Base-by-base conservation (phyloP, 805 yeast genomes). In the Ogataea paraovalis region DNA sequence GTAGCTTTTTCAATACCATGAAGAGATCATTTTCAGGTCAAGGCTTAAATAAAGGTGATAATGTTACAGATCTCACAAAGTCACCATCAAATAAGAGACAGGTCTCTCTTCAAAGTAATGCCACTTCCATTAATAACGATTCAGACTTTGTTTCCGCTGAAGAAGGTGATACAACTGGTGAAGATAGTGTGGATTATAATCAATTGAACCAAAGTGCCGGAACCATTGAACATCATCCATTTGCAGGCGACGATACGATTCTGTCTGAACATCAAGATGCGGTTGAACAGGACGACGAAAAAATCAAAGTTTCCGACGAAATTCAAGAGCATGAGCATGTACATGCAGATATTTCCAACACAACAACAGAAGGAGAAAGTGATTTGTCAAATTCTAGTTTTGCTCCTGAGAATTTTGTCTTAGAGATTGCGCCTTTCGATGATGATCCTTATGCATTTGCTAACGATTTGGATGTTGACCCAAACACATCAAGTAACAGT, bases 381-480 rank as follows among this genome's bases (percentile, higher is more conserved):
- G 50, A 49, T 32, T 39, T 36, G 48, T 68, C 75, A 1, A 43
- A 44, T 20, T 37, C 51, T 23, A 58, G 60, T 43, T 55, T 60
- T 42, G 43, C 37, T 2, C 47, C 65, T 4, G 52, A 53, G 23
- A 52, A 60, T 10, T 64, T 57, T 45, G 57, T 62, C 14, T 48
- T 64, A 10, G 52, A 57, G 14, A 54, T 58, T 10, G 74, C 80
- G 2, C 62, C 61, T 22, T 67, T 76, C 37, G 78, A 74, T 43
- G 66, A 74, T 28, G 68, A 68, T 49, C 67, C 71, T 42, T 65
- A 62, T 52, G 61, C 67, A 1, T 68, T 74, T 16, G 69, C 68
- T n/a, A 76, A 73, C 10, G 54, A 71, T 16, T 25, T 8, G 2
- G 45, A 32, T 18, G 48, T 50, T 8, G 52, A 49, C 19, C 52